Percentiles rank a stretch among this genome's conserved stretches.
phyloP scores from a whole-genome alignment of 176 grass and related monocot species.

The Puccinellia tenuiflora region DNA sequence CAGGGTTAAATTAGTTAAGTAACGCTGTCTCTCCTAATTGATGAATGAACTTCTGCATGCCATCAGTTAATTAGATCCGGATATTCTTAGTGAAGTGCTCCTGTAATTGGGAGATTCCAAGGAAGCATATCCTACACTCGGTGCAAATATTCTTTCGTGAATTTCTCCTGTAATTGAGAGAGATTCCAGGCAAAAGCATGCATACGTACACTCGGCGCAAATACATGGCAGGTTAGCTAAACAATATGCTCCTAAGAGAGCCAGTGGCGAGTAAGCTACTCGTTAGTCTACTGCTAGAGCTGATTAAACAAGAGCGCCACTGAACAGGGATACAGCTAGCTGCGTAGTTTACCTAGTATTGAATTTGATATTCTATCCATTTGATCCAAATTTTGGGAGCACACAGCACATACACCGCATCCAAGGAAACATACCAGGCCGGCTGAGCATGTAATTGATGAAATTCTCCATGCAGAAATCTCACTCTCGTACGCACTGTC shows the following conservation, averaged over 20 bases:
- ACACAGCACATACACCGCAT: too few species aligned
- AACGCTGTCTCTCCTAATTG: background rate
- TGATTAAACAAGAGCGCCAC: background rate
- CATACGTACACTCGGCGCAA: background rate
- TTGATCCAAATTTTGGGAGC: too few species aligned
- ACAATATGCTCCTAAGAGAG: background rate
- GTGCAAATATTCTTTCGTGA: background rate
- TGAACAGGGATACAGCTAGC: background rate
- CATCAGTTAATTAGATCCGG: background rate
- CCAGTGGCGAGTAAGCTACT: background rate
- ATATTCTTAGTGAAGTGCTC: background rate
- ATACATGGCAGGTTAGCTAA: background rate
- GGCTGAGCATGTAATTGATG: too few species aligned
- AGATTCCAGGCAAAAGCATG: background rate
- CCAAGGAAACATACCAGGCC: too few species aligned
- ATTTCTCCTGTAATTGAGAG: background rate
- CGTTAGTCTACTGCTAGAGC: background rate
- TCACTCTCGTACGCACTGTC: too few species aligned
- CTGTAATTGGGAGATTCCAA: background rate
- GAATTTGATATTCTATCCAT: constrained; percentile 18
- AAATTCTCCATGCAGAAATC: too few species aligned
- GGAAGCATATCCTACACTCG: background rate
- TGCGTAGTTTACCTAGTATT: background rate
- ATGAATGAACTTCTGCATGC: background rate
- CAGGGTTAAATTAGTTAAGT: constrained; percentile 5